Base-by-base conservation (phyloP, 2,329 filamentous ascomycete genomes). In the Rhinocladiella mackenziei region DNA sequence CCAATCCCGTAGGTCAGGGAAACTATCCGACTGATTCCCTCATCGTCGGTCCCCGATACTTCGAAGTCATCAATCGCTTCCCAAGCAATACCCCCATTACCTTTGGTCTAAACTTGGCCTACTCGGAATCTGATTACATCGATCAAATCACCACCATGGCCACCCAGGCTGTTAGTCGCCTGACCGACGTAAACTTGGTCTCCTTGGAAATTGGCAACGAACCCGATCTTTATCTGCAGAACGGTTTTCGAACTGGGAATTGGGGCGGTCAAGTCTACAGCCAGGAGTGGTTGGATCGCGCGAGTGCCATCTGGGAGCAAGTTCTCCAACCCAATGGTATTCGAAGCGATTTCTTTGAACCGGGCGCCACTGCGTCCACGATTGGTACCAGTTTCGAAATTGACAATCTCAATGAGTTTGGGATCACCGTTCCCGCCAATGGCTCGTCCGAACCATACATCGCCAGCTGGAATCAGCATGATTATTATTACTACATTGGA, bases 401-500 rank as follows among this genome's bases (percentile, higher is more conserved):
- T 44, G 36, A 59, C 3, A 60, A 69, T 44, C 59, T 75, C 30
- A 58, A 65, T 22, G 37, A 58, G 33, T 60, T 65, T 41, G 68
- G 67, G 23, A 68, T 74, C 45, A 60, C 62, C 32, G 54, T 58
- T 5, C 51, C 57, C 9, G 59, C 60, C 15, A 65, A 68, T 26
- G 64, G 63, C 32, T 60, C 62, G 22, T 57, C 59, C 25, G 23
- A 51, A 17, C 34, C 42, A 13, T 68, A 64, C 50, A 57, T 72
- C 45, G 56, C 66, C 11, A 62, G 60, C 19, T 75, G 71, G 72
- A 75, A 75, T 50, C 72, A 75, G 59, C 73, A 76, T 57, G 69
- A 75, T 56, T 76, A 75, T 60, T 74, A 70, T 55, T 74, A 74
- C 54, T 75, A 72, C 56, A 67, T 75, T 47, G 69, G 66, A 22